A percentile compares a stretch with the other conserved stretches of the same genome.
Conservation (phyloP, 2,329 filamentous ascomycete species). For the Aspergillus proliferans region DNA sequence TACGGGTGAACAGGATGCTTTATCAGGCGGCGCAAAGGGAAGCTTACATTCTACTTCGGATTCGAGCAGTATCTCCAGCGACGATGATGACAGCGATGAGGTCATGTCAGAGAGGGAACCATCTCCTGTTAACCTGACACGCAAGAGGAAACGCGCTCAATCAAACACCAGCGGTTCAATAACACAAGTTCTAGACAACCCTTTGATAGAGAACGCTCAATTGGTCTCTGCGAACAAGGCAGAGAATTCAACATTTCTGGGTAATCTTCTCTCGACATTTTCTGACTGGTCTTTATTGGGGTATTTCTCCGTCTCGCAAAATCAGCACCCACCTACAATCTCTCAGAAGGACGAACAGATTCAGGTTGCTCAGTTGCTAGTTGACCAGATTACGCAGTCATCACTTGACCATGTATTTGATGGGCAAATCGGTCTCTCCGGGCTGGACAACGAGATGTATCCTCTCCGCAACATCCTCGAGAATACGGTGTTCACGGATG, state of each 20-base stretch:
- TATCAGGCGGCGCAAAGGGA: constrained; percentile 6
- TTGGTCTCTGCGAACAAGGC: constrained; percentile 13
- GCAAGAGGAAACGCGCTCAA: constrained; percentile 31
- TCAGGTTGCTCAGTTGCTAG: constrained; percentile 35
- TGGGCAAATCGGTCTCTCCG: constrained; percentile 19
- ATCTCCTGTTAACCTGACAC: constrained; percentile 14
- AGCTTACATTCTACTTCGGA: constrained; percentile 18
- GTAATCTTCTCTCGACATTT: constrained; percentile 33
- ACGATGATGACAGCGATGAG: constrained; percentile 19
- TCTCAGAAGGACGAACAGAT: constrained; percentile 30
- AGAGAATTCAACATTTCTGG: constrained; percentile 32
- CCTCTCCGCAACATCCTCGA: constrained; percentile 21
- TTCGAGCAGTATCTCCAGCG: constrained; percentile 21
- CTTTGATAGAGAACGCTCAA: constrained; percentile 14
- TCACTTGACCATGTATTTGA: constrained; percentile 34
- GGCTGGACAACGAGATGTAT: constrained; percentile 21
- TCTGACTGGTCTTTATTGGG: constrained; percentile 36
- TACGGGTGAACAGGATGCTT: constrained; percentile 1
- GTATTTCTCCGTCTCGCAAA: constrained; percentile 32
- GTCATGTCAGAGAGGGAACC: constrained; percentile 15
- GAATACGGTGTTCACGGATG: constrained; percentile 21
- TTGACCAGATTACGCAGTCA: constrained; percentile 41
- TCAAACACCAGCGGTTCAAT: constrained; percentile 27
- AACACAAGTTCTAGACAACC: constrained; percentile 23
- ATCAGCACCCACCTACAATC: constrained; percentile 25